Evolutionary conservation across 1,139 yeast species (phyloP), one percentile per base, ranked within the genome.

Genomic region (Yamadazyma pseudoaaseri): DNA sequence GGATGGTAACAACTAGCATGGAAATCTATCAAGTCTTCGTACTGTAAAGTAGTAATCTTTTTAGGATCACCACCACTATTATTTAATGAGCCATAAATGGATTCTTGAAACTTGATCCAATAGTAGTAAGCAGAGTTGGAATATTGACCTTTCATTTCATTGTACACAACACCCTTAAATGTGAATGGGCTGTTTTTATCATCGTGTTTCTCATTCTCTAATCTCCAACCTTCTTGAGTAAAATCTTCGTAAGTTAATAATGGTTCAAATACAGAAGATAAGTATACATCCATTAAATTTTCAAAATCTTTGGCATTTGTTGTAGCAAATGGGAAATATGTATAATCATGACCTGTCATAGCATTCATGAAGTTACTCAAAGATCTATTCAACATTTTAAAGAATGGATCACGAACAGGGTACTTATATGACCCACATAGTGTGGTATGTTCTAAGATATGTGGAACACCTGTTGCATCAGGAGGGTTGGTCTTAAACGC

Each of bases 141-240:
- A 52, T 87, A 79, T 61, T 92, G 97, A 5, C 99, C 99, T 59
- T 94, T 92, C 99, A 92, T 92, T 62, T 92, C 99, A 54, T 92
- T 92, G 58, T 85, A 92, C 2, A 92, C 99, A 21, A 92, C 98
- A 25, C 99, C 99, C 60, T 92, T 92, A 56, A 86, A 87, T 6
- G 67, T 70, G 31, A 92, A 56, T 1, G 86, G 84, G 12, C 86
- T 70, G 0, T 49, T 42, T 6, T 65, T 62, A 51, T 90, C 90
- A 10, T 68, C 56, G 4, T 79, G 62, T 31, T 69, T 71, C 36
- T 76, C 76, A 47, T 86, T 79, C 56, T 92, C 99, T 29, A 94
- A 65, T 56, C 99, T 77, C 99, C 99, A 92, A 25, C 99, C 99
- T 62, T 92, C 99, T 63, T 94, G 98, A 45, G 75, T 72, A 53